phyloP scores from a whole-genome alignment of 331 rosid genomes.

The Erythrophleum ivorense region DNA sequence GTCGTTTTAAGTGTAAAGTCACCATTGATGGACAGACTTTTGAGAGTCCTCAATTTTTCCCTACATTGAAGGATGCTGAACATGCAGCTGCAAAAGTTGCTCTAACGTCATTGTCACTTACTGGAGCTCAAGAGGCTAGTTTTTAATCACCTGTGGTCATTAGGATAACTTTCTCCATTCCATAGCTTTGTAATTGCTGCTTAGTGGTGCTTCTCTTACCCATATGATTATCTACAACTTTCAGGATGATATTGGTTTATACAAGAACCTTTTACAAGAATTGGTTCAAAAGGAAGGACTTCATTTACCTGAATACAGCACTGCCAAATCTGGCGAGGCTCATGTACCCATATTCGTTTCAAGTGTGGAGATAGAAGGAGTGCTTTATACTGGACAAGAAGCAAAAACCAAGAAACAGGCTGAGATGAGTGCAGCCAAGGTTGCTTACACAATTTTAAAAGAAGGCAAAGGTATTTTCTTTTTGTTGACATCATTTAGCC shows the following conservation, averaged over 20 bases:
- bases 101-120: constrained; percentile 48
- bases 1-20: constrained; percentile 62
- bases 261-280: constrained; percentile 85
- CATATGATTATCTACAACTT: constrained; percentile 10
- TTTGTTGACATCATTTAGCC: not conserved
- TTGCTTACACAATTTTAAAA: constrained; percentile 65
- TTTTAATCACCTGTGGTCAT: constrained; percentile 32
- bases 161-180: constrained; percentile 1
- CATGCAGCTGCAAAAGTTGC: constrained; percentile 72
- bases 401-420: constrained; percentile 80
- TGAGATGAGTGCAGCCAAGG: constrained; percentile 81
- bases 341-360: constrained; percentile 68
- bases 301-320: constrained; percentile 47
- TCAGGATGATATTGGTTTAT: constrained; percentile 51
- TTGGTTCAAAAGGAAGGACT: constrained; percentile 53
- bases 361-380: constrained; percentile 65
- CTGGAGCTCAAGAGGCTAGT: constrained; percentile 56
- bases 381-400: constrained; percentile 60
- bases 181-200: not conserved
- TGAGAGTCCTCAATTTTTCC: constrained; percentile 47
- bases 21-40: constrained; percentile 55
- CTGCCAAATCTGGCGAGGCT: constrained; percentile 47
- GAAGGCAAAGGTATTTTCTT: constrained; percentile 52
- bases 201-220: constrained; percentile 1
- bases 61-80: constrained; percentile 70